Percentiles rank a stretch among this genome's conserved stretches.
Conservation (phyloP, 1,139 yeast species). For the Lodderomyces oxycetoniae region DNA sequence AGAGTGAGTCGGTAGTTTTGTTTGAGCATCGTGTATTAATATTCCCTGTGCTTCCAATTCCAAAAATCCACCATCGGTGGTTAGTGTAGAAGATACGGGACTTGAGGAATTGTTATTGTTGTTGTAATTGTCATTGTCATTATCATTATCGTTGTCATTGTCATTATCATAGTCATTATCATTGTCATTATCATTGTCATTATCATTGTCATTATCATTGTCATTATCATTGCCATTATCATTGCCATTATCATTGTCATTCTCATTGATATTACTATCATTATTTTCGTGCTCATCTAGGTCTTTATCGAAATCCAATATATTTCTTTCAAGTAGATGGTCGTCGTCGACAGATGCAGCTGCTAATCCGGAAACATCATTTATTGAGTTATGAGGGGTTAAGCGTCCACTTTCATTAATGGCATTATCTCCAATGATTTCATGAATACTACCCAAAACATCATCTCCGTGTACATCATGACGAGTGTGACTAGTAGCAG, state of each 20-base stretch:
- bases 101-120: conserved; percentile 8
- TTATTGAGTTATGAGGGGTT: conserved; percentile 28
- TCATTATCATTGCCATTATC: neutral
- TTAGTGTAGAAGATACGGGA: conserved; percentile 29
- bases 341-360: neutral
- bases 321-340: neutral
- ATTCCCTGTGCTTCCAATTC: conserved; percentile 95
- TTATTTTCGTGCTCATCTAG: neutral
- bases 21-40: conserved; percentile 63
- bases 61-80: conserved; percentile 56
- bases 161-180: neutral
- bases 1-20: conserved; percentile 69
- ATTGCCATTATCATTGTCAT: neutral
- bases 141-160: neutral
- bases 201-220: conserved; percentile 1
- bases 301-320: conserved; percentile 7
- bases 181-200: neutral
- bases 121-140: neutral
- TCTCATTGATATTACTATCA: neutral
- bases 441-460: conserved; percentile 9
- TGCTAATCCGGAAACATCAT: too few relatives aligned
- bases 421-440: conserved; percentile 3
- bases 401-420: conserved; percentile 10
- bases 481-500: conserved; percentile 41
- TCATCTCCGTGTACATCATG: conserved; percentile 7